Evolutionary conservation across 352 stramenopile species (phyloP), one percentile per base, ranked within the genome.

Genomic region (Phytophthora nicotianae): DNA sequence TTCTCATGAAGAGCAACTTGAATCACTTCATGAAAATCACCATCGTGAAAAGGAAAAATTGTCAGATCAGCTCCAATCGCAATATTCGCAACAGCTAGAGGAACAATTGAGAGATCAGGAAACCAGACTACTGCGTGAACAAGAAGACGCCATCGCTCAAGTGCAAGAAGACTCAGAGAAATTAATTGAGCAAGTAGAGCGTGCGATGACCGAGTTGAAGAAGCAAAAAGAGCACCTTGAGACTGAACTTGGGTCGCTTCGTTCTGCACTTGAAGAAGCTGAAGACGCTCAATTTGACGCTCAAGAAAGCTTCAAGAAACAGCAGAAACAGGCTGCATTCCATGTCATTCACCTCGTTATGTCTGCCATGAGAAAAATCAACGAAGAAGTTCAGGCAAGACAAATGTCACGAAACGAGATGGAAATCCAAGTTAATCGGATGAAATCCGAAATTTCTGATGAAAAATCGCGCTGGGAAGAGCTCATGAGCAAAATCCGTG

Each of bases 161-260:
- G 85, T 91, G 10, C 85, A 93, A 46, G 83, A 92, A 52, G 85
- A 93, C 47, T 90, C 83, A 5, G 85, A 93, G 56, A 78, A 77
- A 32, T 68, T 93, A 27, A 90, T 93, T 37, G 81, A 89, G 27
- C 79, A 91, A 52, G 85, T 93, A 3, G 85, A 93, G 63, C 33
- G 63, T 4, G 85, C 85, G 0, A 92, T 93, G 83, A 47, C 17
- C 0, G 75, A 92, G 54, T 41, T 93, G 1, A 92, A 91, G 51
- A 77, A 70, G 4, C 79, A 93, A 38, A 93, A 93, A 62, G 81
- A 92, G 42, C 74, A 72, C 7, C 58, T 89, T 0, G 85, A 93
- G 46, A 62, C 61, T 3, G 85, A 93, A 41, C 61, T 93, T 5
- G 56, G 50, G 19, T 53, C 67, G 16, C 55, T 93, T 3, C 68